Base-by-base conservation (phyloP, 768 basidiomycete genomes). In the Suillus sp. region DNA sequence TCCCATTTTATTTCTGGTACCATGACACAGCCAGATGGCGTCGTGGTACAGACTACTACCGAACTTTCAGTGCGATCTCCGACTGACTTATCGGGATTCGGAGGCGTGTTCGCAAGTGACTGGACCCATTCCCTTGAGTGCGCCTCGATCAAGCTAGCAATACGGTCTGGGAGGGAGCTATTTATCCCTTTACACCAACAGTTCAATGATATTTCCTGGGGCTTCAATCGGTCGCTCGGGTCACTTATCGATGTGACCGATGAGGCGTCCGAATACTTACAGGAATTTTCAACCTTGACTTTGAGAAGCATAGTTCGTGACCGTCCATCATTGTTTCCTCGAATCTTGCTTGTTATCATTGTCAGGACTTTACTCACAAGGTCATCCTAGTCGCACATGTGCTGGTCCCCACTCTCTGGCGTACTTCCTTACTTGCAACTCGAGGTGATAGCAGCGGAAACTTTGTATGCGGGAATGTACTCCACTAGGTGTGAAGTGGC, bases 281-380 rank as follows among this genome's bases (percentile, higher is more conserved):
- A n/a, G n/a, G n/a, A 43, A 9, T 43, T 20, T 45, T 7, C 45
- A 47, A 25, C 11, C 22, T 47, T 14, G 22, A 47, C 25, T 25
- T 25, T 25, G n/a, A 3, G 3, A 22, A 6, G 45, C 45, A 47
- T 25, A 22, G 45, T 47, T 14, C 13, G 45, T 47, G 45, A 6
- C 13, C n/a, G 22, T 14, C 13, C 45, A 47, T 47, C 2, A 22
- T 25, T n/a, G 11, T 45, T 45, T 45, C n/a, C n/a, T n/a, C 9
- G 45, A n/a, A n/a, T 47, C 45, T 11, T n/a, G n/a, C n/a, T 43
- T 43, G 20, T n/a, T 20, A n/a, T n/a, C 7, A 45, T 9, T n/a
- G 16, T 40, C 2, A 40, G 38, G 38, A 40, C 38, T 40, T 70
- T 79, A 0, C 16, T 40, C 38, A 14, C 5, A 40, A 14, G 5